Evolutionary conservation across 768 basidiomycete species (phyloP), one percentile per base, ranked within the genome.

Genomic region (Trametes sanguinea): DNA sequence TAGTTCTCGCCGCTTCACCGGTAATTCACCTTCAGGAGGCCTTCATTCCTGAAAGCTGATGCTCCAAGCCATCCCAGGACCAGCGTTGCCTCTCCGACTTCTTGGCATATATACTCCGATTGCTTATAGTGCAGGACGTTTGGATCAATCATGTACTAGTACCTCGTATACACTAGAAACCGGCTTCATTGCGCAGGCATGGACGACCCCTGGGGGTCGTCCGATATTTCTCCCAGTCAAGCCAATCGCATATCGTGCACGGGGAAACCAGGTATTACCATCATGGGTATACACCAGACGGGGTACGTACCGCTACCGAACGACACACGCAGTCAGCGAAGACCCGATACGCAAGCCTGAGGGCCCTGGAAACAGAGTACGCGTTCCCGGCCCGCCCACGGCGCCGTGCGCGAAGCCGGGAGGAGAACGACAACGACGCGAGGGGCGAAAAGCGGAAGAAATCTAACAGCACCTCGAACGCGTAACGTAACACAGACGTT

Each of bases 241-340:
- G 14, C 9, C 43, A 44, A 44, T 44, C 6, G 11, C 13, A 32
- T 50, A 50, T 5, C 48, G 30, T 50, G 29, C 30, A 50, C 48
- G 48, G 45, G 44, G 11, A 32, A 45, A 32, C 27, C 37, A 63
- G 52, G 51, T 42, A 64, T 64, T 59, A 60, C 57, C 62, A 64
- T 64, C 62, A 51, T 44, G 62, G 62, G 57, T 64, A 64, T 58
- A 48, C 62, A 60, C 62, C 62, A 64, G 47, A 64, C 62, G 58
- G 53, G 57, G 53, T 54, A 60, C 61, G 51, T 56, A 59, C 47
- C 43, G 53, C 53, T 56, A 56, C 48, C 47, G 44, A 48, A 55
- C 61, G 43, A 51, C 47, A 16, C 29, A 50, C 50, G 53, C 47
- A 48, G 47, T 50, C 17, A 27, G 22, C 45, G 9, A 32, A 51